phyloP scores from a whole-genome alignment of 768 basidiomycete species.

The Tricholoma sp. region DNA sequence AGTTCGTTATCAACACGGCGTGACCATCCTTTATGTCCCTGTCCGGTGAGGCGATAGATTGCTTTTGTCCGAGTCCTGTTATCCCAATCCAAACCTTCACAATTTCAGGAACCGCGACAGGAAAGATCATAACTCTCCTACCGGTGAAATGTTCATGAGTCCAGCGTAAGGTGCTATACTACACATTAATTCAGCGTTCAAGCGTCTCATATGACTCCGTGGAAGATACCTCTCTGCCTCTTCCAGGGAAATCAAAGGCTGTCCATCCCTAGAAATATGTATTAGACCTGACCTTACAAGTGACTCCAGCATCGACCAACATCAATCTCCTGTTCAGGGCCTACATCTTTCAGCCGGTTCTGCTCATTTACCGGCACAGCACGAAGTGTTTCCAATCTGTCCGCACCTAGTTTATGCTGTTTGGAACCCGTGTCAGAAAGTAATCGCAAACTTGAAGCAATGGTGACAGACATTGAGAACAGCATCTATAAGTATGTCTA shows the following conservation, averaged over 20 bases:
- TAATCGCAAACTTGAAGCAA: slow-evolving; percentile 1
- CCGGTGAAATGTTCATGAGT: slow-evolving; percentile 77
- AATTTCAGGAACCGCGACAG: background rate
- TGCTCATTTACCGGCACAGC: slow-evolving; percentile 68
- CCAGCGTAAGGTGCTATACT: slow-evolving; percentile 76
- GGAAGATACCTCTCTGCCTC: slow-evolving; percentile 58
- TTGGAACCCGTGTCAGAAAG: slow-evolving; percentile 6
- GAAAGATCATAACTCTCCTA: slow-evolving; percentile 20
- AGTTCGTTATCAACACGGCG: slow-evolving; percentile 71
- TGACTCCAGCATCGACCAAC: slow-evolving; percentile 30
- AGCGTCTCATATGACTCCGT: background rate
- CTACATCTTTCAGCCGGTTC: slow-evolving; percentile 60
- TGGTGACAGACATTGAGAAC: slow-evolving; percentile 69
- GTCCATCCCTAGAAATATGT: slow-evolving; percentile 64
- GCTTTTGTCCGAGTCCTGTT: slow-evolving; percentile 52
- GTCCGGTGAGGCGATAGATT: slow-evolving; percentile 69
- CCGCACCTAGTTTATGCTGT: slow-evolving; percentile 84
- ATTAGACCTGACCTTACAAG: background rate
- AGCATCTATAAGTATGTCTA: slow-evolving; percentile 80
- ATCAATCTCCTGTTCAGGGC: slow-evolving; percentile 59
- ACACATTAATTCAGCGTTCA: slow-evolving; percentile 1
- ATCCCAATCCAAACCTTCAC: slow-evolving; percentile 80
- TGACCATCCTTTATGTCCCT: slow-evolving; percentile 77
- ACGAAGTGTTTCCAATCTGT: slow-evolving; percentile 61
- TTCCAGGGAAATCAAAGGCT: slow-evolving; percentile 77